Percentiles rank a stretch among this genome's conserved stretches.
These are phyloP conservation scores for Penicillium sp. DNA, from an alignment of 2,329 filamentous ascomycete species.

Conservation along the genomic window DNA sequence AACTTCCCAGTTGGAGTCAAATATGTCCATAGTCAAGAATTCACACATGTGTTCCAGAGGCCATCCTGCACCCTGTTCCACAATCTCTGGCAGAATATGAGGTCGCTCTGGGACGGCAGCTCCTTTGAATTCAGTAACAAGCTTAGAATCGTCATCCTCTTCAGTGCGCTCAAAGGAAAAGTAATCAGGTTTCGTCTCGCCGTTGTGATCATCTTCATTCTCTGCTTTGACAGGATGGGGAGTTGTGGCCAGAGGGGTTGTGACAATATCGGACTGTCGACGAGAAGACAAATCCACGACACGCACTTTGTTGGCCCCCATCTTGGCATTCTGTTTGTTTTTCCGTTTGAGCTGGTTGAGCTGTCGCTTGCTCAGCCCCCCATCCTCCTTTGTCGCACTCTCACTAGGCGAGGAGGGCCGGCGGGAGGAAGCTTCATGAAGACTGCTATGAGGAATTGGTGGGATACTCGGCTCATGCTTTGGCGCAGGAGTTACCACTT, in stretches of 20 bases:
- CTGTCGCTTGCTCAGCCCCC: conserved; percentile 82
- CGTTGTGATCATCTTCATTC: conserved; percentile 57
- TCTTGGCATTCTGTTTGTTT: conserved; percentile 82
- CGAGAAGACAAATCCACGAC: conserved; percentile 81
- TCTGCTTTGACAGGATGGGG: conserved; percentile 61
- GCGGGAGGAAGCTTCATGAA: conserved; percentile 41
- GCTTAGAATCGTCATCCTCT: conserved; percentile 83
- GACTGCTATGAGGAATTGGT: conserved; percentile 43
- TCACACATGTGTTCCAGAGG: conserved; percentile 92
- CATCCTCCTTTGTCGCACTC: conserved; percentile 58
- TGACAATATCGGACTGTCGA: conserved; percentile 62
- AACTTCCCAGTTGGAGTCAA: conserved; percentile 91
- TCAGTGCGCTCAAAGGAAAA: conserved; percentile 81
- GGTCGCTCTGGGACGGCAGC: conserved; percentile 77
- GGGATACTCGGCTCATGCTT: conserved; percentile 52
- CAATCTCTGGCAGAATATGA: conserved; percentile 73
- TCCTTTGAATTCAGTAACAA: conserved; percentile 95
- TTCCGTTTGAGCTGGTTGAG: conserved; percentile 94
- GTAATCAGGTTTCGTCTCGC: conserved; percentile 70
- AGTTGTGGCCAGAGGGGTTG: conserved; percentile 52
- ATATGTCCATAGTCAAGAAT: conserved; percentile 88
- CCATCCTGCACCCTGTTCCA: conserved; percentile 80
- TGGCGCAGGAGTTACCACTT: conserved; percentile 41
- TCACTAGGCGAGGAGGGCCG: conserved; percentile 50
- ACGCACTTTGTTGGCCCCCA: conserved; percentile 82